Percentiles rank a stretch among this genome's conserved stretches.
phyloP scores from a whole-genome alignment of 2,329 filamentous ascomycete species.

The Aspergillus hortae region DNA sequence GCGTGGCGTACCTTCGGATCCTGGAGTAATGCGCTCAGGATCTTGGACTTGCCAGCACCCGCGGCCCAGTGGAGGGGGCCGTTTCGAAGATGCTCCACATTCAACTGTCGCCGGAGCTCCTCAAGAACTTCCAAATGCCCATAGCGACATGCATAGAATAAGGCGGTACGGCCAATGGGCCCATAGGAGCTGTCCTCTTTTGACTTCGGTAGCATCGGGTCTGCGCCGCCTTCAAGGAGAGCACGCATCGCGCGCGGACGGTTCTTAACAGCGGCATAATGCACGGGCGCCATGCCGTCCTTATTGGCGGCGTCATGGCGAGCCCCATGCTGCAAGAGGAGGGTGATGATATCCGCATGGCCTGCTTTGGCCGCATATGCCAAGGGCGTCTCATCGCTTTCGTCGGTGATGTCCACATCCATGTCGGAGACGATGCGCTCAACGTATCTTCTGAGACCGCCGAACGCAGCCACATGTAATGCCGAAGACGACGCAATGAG shows the following conservation, averaged over 20 bases:
- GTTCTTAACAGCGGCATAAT: constrained; percentile 4
- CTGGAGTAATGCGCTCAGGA: no score
- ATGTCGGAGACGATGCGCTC: background rate
- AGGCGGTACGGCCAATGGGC: no score
- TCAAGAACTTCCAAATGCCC: no score
- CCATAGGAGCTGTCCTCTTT: background rate
- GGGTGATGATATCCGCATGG: background rate
- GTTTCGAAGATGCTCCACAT: no score
- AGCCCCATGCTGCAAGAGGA: background rate
- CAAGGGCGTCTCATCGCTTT: background rate
- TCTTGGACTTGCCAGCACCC: no score
- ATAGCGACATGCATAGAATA: no score
- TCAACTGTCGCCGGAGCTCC: no score
- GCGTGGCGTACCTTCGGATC: no score
- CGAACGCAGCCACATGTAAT: constrained; percentile 4
- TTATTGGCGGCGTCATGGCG: background rate
- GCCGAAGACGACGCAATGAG: background rate
- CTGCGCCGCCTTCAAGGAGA: constrained; percentile 1
- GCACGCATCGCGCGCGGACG: background rate
- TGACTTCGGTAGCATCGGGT: background rate
- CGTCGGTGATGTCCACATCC: background rate
- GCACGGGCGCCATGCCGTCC: background rate
- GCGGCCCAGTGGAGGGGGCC: no score
- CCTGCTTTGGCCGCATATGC: constrained; percentile 1
- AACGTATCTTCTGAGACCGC: constrained; percentile 1